A percentile compares a stretch with the other conserved stretches of the same genome.
Conservation (phyloP, 352 stramenopile genomes). For the Phytophthora rubi region DNA sequence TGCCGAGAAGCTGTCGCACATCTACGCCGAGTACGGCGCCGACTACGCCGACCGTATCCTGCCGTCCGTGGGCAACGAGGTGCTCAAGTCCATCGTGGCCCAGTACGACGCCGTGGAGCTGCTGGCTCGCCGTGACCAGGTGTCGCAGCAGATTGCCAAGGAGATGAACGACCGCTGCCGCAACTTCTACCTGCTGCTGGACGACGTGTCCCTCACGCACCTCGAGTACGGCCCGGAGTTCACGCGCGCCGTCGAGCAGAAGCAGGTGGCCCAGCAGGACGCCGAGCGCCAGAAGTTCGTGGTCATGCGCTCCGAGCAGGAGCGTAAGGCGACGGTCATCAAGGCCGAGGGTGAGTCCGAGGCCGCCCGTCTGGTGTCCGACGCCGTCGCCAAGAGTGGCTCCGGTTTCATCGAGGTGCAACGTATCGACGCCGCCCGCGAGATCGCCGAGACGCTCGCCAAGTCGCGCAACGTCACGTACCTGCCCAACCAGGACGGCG, state of each 20-base stretch:
- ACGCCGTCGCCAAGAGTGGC: conserved; percentile 97
- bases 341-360: conserved; percentile 98
- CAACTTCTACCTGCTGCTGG: conserved; percentile 98
- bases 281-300: conserved; percentile 99
- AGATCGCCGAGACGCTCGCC: conserved; percentile 98
- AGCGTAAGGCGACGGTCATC: conserved; percentile 93
- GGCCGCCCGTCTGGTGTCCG: conserved; percentile 97
- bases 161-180: conserved; percentile 96
- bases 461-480: conserved; percentile 99
- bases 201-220: conserved; percentile 99
- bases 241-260: conserved; percentile 99
- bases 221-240: conserved; percentile 99
- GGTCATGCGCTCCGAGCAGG: conserved; percentile 99
- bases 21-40: conserved; percentile 97
- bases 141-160: conserved; percentile 96
- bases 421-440: conserved; percentile 99
- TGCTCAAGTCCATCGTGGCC: conserved; percentile 94
- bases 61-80: conserved; percentile 98
- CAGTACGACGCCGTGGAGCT: conserved; percentile 99
- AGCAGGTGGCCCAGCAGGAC: conserved; percentile 99
- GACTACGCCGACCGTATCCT: conserved; percentile 99
- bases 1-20: conserved; percentile 94
- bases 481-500: conserved; percentile 92
- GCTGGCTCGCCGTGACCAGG: conserved; percentile 98
- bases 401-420: conserved; percentile 99